Evolutionary conservation across 441 rosid species (phyloP).

Genomic region (Bocquillonia castaneifolia): DNA sequence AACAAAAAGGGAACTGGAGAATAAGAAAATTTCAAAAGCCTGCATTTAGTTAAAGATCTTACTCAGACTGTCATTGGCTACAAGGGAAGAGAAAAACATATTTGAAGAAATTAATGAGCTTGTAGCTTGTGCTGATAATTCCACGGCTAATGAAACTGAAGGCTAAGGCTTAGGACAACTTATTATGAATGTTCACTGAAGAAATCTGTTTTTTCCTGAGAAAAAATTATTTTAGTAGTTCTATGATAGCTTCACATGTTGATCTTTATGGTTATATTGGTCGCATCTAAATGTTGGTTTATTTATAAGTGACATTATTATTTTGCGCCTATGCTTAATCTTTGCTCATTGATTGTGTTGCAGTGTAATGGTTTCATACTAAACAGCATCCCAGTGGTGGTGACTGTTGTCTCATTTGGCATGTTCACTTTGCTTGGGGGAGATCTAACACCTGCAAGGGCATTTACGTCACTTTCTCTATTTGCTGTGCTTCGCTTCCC

Average conservation of each 20-base stretch:
- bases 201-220: slow-evolving; percentile 2
- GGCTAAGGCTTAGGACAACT: background rate
- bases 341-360: slow-evolving; percentile 35
- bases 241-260: background rate
- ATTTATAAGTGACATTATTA: background rate
- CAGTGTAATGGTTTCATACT: slow-evolving; percentile 81
- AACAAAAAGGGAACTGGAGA: background rate
- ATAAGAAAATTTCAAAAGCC: background rate
- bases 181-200: background rate
- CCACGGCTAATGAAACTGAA: background rate
- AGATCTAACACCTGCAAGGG: slow-evolving; percentile 96
- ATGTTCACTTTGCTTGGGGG: slow-evolving; percentile 97
- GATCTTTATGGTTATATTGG: background rate
- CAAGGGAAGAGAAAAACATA: background rate
- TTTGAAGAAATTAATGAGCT: background rate
- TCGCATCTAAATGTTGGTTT: slow-evolving; percentile 2
- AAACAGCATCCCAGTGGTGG: slow-evolving; percentile 87
- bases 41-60: background rate
- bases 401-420: slow-evolving; percentile 91
- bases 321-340: background rate
- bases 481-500: slow-evolving; percentile 98
- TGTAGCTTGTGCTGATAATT: background rate
- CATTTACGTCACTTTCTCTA: slow-evolving; percentile 93
- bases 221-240: background rate
- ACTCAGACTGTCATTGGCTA: too few relatives aligned